Evolutionary conservation across 2,329 filamentous ascomycete genomes (phyloP).

Genomic region (Xylaria sp.): DNA sequence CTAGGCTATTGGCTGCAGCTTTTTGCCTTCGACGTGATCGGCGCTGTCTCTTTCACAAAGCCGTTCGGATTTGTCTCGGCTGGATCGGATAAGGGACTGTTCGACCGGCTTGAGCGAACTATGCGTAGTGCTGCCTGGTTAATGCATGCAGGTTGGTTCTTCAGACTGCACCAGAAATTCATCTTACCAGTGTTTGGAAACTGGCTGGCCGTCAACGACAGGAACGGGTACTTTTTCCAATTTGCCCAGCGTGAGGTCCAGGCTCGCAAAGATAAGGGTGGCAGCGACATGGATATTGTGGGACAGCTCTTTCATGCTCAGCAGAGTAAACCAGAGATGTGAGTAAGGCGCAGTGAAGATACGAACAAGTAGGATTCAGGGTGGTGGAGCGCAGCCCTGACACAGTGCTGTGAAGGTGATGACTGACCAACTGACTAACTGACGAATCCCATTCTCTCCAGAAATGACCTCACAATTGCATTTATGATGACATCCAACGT

Average conservation of each 20-base stretch:
- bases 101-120: conserved; percentile 7
- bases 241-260: conserved; percentile 6
- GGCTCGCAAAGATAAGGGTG: conserved; percentile 8
- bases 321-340: conserved; percentile 1
- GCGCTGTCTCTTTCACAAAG: conserved; percentile 29
- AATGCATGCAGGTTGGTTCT: conserved; percentile 18
- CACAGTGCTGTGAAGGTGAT: neutral
- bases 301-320: conserved; percentile 24
- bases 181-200: conserved; percentile 28
- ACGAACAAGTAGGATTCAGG: neutral
- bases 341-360: neutral
- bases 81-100: conserved; percentile 13
- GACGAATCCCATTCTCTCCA: neutral
- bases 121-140: conserved; percentile 15
- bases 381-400: neutral
- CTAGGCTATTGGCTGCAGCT: conserved; percentile 26
- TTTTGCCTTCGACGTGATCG: conserved; percentile 30
- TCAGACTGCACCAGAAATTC: conserved; percentile 12
- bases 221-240: conserved; percentile 34
- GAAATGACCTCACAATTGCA: conserved; percentile 18
- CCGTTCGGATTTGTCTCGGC: conserved; percentile 29
- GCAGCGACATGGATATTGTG: conserved; percentile 21
- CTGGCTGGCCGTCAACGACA: conserved; percentile 32
- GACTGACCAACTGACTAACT: neutral
- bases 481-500: conserved; percentile 36